phyloP scores from a whole-genome alignment of 106 monocot genomes.

The Allium cepa region DNA sequence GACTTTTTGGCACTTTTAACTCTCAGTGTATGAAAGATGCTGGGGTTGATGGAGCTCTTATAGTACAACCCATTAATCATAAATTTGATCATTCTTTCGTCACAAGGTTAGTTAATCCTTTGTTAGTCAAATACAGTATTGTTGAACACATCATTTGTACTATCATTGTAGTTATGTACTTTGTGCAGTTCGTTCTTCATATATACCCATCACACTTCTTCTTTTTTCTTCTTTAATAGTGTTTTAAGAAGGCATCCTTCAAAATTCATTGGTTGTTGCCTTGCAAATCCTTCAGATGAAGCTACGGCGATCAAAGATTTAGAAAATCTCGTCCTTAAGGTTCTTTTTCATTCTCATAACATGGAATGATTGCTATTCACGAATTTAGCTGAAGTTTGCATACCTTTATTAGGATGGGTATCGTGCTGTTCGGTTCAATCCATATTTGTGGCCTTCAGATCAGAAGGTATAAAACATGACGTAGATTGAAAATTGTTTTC shows the following conservation, averaged over 20 bases:
- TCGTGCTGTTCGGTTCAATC: conserved; percentile 79
- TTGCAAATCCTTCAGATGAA: conserved; percentile 86
- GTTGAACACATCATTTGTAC: background rate
- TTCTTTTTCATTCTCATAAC: conserved; percentile 10
- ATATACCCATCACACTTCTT: background rate
- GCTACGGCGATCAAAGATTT: conserved; percentile 57
- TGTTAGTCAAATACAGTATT: background rate
- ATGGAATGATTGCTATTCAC: background rate
- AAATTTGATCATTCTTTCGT: conserved; percentile 88
- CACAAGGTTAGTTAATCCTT: conserved; percentile 37
- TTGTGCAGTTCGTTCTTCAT: background rate
- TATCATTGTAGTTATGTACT: conserved; percentile 1
- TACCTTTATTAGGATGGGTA: conserved; percentile 58
- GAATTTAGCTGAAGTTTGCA: conserved; percentile 1
- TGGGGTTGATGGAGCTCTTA: conserved; percentile 80
- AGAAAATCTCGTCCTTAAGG: conserved; percentile 66
- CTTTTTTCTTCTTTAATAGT: conserved; percentile 28
- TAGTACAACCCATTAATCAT: conserved; percentile 89
- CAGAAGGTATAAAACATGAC: conserved; percentile 41
- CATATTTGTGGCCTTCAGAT: conserved; percentile 79
- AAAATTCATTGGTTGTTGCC: conserved; percentile 80
- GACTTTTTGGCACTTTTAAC: too few relatives aligned
- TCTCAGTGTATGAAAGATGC: conserved; percentile 71
- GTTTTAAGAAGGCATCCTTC: conserved; percentile 65
- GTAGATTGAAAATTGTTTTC: background rate